Percentiles rank a stretch among this genome's conserved stretches.
Evolutionary conservation across 2,329 filamentous ascomycete species (phyloP).

Genomic region (Pseudohalonectria lignicola): DNA sequence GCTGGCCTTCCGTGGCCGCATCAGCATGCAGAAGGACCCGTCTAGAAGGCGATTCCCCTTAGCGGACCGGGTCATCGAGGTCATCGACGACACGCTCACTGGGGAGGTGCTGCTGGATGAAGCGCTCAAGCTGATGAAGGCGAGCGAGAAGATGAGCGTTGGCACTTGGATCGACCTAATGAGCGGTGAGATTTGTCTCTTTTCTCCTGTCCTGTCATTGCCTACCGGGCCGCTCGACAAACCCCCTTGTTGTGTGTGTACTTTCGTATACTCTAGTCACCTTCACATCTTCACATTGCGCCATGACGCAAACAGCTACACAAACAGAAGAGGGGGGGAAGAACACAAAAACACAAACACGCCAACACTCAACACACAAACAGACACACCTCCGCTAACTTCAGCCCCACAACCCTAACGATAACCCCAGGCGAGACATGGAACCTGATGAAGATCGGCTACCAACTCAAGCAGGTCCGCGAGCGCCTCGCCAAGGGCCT

Average conservation of each 20-base stretch:
- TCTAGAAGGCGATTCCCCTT: slow-evolving; percentile 84
- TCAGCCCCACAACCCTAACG: too few species aligned
- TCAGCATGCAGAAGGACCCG: slow-evolving; percentile 97
- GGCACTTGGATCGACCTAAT: slow-evolving; percentile 98
- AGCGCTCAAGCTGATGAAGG: slow-evolving; percentile 99
- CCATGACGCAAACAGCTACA: too few species aligned
- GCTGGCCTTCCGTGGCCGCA: slow-evolving; percentile 85
- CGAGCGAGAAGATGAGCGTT: slow-evolving; percentile 99
- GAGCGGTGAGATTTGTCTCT: slow-evolving; percentile 60
- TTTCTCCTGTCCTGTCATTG: too few species aligned
- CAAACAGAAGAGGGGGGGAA: too few species aligned
- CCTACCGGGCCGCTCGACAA: too few species aligned
- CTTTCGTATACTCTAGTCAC: too few species aligned
- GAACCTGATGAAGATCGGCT: slow-evolving; percentile 99
- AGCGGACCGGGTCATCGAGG: slow-evolving; percentile 89
- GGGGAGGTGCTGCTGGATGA: slow-evolving; percentile 96
- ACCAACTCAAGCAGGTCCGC: slow-evolving; percentile 97
- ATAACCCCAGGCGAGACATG: slow-evolving; percentile 77
- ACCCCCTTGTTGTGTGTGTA: too few species aligned
- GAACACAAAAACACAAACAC: too few species aligned
- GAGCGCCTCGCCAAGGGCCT: slow-evolving; percentile 94
- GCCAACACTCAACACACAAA: too few species aligned
- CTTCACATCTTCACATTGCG: too few species aligned
- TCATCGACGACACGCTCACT: slow-evolving; percentile 91
- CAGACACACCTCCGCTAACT: too few species aligned